Percentiles rank a stretch among this genome's conserved stretches.
Evolutionary conservation across 495 filamentous ascomycete genomes (phyloP).

Genomic region (Hypoxylon trugodes): DNA sequence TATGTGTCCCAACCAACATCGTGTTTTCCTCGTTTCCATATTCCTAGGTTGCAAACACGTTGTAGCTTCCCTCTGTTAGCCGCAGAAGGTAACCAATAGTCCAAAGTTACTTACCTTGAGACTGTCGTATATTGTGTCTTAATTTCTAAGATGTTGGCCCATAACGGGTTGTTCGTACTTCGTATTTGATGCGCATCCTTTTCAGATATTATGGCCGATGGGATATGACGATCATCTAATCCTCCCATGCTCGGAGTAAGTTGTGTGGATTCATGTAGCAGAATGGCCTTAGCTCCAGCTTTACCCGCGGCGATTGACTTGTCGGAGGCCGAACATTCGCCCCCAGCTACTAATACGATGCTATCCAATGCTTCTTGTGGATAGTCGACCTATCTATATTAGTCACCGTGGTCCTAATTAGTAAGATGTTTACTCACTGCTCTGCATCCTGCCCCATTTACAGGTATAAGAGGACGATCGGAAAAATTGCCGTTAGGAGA

Average conservation of each 20-base stretch:
- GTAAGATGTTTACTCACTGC: conserved; percentile 3
- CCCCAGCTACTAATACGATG: conserved; percentile 63
- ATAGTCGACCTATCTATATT: conserved; percentile 54
- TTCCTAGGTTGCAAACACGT: conserved; percentile 69
- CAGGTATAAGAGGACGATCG: conserved; percentile 5
- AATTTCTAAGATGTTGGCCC: conserved; percentile 11
- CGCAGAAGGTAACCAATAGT: conserved; percentile 45
- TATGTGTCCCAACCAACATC: conserved; percentile 65
- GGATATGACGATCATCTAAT: conserved; percentile 51
- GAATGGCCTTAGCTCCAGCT: conserved; percentile 58
- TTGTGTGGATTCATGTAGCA: conserved; percentile 65
- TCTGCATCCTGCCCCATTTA: conserved; percentile 7
- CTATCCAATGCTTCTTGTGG: conserved; percentile 54
- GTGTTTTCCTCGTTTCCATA: conserved; percentile 64
- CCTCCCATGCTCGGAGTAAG: conserved; percentile 55
- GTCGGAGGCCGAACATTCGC: conserved; percentile 60
- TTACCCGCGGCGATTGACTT: conserved; percentile 61
- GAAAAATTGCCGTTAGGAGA: conserved; percentile 9
- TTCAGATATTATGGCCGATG: conserved; percentile 44
- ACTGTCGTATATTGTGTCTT: conserved; percentile 1
- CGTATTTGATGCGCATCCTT: background rate
- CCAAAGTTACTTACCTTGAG: conserved; percentile 43
- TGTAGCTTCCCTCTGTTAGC: conserved; percentile 59
- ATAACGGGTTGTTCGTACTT: conserved; percentile 51
- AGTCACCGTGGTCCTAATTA: background rate